Evolutionary conservation across 495 filamentous ascomycete genomes (phyloP).

Genomic region (Tuber melanosporum): DNA sequence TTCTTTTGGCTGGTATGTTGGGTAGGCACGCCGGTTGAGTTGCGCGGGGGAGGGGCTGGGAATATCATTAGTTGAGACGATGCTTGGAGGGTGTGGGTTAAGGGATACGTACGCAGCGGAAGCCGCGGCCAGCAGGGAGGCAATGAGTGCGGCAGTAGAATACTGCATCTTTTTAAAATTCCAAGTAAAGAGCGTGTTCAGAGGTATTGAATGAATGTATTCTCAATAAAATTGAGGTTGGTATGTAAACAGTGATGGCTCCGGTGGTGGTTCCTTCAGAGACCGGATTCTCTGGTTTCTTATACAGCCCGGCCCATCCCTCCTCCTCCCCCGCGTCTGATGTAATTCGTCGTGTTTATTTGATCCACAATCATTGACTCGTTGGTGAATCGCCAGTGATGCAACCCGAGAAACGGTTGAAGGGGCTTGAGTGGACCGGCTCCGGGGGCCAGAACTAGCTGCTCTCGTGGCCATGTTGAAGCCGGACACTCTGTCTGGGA

Average conservation of each 20-base stretch:
- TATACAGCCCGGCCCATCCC: not conserved
- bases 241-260: not conserved
- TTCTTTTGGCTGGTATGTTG: constrained; percentile 21
- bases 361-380: not conserved
- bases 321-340: not conserved
- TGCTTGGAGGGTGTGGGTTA: not conserved
- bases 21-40: constrained; percentile 1
- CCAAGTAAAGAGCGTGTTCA: constrained; percentile 15
- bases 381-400: not conserved
- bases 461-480: not conserved
- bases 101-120: constrained; percentile 28
- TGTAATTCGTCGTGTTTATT: not conserved
- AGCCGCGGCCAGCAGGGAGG: constrained; percentile 23
- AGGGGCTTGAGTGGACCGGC: not conserved
- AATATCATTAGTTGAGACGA: not conserved
- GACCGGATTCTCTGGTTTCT: not conserved
- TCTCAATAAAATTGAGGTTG: constrained; percentile 6
- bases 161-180: constrained; percentile 29
- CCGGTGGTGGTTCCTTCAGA: not conserved
- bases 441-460: not conserved
- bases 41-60: not conserved
- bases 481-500: not conserved
- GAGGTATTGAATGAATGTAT: constrained; percentile 11
- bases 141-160: constrained; percentile 25
- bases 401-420: not conserved